Percentiles rank a stretch among this genome's conserved stretches.
Evolutionary conservation across 768 basidiomycete genomes (phyloP).

Genomic region (Guyanaporus albipodus): DNA sequence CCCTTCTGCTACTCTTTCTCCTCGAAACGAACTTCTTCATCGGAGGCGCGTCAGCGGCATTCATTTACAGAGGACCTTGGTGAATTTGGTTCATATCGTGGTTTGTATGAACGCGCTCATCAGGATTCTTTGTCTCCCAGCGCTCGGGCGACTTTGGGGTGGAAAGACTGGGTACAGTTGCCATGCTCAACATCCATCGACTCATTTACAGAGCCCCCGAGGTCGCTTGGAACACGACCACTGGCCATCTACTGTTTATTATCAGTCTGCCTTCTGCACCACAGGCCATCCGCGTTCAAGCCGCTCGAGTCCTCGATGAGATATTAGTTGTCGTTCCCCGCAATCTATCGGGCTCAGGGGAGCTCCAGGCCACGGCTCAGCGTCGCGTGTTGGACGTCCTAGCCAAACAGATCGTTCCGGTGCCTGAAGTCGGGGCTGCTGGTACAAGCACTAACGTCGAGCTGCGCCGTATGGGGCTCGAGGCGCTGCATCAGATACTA

Average conservation of each 20-base stretch:
- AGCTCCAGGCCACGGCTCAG: conserved; percentile 69
- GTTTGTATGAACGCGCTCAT: not conserved
- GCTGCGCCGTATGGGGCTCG: conserved; percentile 81
- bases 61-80: conserved; percentile 73
- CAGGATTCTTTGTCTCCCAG: conserved; percentile 34
- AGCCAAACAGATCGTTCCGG: conserved; percentile 65
- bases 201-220: conserved; percentile 80
- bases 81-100: conserved; percentile 35
- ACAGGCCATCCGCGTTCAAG: conserved; percentile 78
- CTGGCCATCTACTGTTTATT: conserved; percentile 73
- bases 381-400: conserved; percentile 83
- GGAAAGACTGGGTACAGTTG: conserved; percentile 74
- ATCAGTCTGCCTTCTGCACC: conserved; percentile 69
- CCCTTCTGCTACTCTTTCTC: conserved; percentile 37
- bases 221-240: conserved; percentile 81
- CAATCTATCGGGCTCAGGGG: conserved; percentile 56
- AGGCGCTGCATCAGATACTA: conserved; percentile 85
- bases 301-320: conserved; percentile 83
- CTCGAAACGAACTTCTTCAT: conserved; percentile 44
- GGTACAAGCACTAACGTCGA: conserved; percentile 59
- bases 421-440: conserved; percentile 36
- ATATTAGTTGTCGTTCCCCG: conserved; percentile 75
- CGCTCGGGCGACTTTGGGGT: conserved; percentile 95
- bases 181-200: conserved; percentile 80
- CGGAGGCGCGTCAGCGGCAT: conserved; percentile 84